A percentile compares a stretch with the other conserved stretches of the same genome.
phyloP scores from a whole-genome alignment of 140 eudicot genomes.

The Ambrosia hybrid region DNA sequence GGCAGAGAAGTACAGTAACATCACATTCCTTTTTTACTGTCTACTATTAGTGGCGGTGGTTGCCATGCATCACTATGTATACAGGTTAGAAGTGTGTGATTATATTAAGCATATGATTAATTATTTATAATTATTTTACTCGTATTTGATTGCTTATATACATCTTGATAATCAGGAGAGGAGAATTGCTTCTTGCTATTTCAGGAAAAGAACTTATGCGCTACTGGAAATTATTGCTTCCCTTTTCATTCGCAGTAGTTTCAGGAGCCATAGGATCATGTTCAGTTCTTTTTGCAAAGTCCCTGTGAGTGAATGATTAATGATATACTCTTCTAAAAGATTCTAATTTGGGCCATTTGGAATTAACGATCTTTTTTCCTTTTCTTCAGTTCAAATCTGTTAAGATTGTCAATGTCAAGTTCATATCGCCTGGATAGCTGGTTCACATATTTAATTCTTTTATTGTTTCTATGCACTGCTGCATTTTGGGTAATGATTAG shows the following conservation, averaged over 20 bases:
- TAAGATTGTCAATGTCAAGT: slow-evolving; percentile 90
- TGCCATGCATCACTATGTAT: slow-evolving; percentile 68
- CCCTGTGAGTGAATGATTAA: slow-evolving; percentile 60
- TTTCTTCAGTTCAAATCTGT: slow-evolving; percentile 77
- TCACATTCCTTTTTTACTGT: slow-evolving; percentile 80
- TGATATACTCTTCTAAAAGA: slow-evolving; percentile 11
- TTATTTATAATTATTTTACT: background rate
- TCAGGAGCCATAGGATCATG: slow-evolving; percentile 99
- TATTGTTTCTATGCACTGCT: slow-evolving; percentile 90
- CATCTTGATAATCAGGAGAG: slow-evolving; percentile 64
- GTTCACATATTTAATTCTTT: slow-evolving; percentile 93
- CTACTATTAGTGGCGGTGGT: slow-evolving; percentile 69
- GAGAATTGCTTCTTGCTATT: slow-evolving; percentile 58
- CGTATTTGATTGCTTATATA: slow-evolving; percentile 11
- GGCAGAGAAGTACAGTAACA: slow-evolving; percentile 92
- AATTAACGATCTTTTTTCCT: slow-evolving; percentile 2
- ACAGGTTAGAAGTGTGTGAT: slow-evolving; percentile 50
- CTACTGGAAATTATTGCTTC: slow-evolving; percentile 88
- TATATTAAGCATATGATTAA: background rate
- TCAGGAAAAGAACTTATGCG: slow-evolving; percentile 66
- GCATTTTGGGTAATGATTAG: slow-evolving; percentile 85
- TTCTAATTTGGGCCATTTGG: slow-evolving; percentile 1
- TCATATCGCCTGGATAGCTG: slow-evolving; percentile 84
- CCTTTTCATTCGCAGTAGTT: slow-evolving; percentile 93
- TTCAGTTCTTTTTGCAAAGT: slow-evolving; percentile 95